A percentile compares a stretch with the other conserved stretches of the same genome.
These are phyloP conservation scores for Solanum appendiculatum DNA, from an alignment of 257 asterid species.

Conservation along the genomic window DNA sequence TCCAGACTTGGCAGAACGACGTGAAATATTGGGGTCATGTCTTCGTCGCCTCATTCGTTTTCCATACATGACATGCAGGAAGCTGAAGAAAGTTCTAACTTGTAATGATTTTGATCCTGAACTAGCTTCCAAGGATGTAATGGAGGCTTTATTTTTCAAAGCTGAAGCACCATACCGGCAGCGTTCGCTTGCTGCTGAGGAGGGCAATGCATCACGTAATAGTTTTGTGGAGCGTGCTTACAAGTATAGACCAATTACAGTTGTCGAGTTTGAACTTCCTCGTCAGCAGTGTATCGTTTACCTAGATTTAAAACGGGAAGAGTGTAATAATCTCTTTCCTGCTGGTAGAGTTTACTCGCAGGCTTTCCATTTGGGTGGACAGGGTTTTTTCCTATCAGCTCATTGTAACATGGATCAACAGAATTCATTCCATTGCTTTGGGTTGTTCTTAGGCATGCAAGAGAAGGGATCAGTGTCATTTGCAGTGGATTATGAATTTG, in stretches of 20 bases:
- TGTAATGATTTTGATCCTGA: conserved; percentile 10
- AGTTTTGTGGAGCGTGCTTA: conserved; percentile 10
- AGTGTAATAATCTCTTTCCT: conserved; percentile 6
- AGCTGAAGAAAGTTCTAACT: conserved; percentile 6
- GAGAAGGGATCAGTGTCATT: conserved; percentile 2
- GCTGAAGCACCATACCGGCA: conserved; percentile 9
- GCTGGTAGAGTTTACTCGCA: conserved; percentile 5
- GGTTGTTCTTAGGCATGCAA: conserved; percentile 9
- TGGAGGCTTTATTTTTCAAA: conserved; percentile 10
- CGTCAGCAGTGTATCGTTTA: conserved; percentile 5
- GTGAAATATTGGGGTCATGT: neutral
- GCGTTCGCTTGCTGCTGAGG: neutral
- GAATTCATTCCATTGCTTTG: conserved; percentile 6
- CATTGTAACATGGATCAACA: conserved; percentile 13
- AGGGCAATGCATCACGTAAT: neutral
- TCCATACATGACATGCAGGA: conserved; percentile 11
- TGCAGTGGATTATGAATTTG: conserved; percentile 9
- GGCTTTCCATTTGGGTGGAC: conserved; percentile 14
- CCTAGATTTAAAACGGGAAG: conserved; percentile 4
- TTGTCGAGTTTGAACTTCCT: neutral
- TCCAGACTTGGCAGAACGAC: conserved; percentile 5
- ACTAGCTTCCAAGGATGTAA: conserved; percentile 1
- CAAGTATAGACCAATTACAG: conserved; percentile 10
- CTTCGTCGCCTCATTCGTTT: conserved; percentile 9
- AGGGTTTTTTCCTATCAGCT: conserved; percentile 8